phyloP scores from a whole-genome alignment of 306 rosid genomes.

The Malus fusca region DNA sequence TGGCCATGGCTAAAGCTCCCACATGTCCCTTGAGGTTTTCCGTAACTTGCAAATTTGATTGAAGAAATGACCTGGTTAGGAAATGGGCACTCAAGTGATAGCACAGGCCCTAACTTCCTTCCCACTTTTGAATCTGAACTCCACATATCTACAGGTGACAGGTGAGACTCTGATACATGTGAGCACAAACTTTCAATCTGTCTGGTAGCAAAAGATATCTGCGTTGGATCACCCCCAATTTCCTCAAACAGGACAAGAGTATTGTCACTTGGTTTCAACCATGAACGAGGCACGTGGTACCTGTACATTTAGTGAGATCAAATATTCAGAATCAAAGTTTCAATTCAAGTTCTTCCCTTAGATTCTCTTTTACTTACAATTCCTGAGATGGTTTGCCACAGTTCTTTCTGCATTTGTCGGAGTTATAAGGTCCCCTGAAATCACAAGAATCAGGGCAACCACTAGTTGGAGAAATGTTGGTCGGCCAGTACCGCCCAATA shows the following conservation, averaged over 20 bases:
- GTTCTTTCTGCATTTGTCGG: slow-evolving; percentile 62
- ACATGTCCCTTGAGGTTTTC: slow-evolving; percentile 72
- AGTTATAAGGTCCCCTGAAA: slow-evolving; percentile 50
- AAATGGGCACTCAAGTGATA: slow-evolving; percentile 69
- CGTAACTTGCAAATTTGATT: slow-evolving; percentile 80
- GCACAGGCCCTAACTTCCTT: slow-evolving; percentile 32
- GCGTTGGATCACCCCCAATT: slow-evolving; percentile 71
- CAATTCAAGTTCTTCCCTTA: slow-evolving; percentile 4
- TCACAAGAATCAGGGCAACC: slow-evolving; percentile 53
- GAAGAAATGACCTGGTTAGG: slow-evolving; percentile 70
- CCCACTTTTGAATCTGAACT: slow-evolving; percentile 34
- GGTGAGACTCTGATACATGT: slow-evolving; percentile 75
- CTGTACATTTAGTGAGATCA: slow-evolving; percentile 31
- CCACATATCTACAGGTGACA: slow-evolving; percentile 69
- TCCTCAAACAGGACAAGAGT: slow-evolving; percentile 79
- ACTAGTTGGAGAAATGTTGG: slow-evolving; percentile 32
- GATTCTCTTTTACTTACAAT: slow-evolving; percentile 43
- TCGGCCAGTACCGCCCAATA: slow-evolving; percentile 94
- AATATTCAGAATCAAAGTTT: slow-evolving; percentile 6
- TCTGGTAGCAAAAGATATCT: slow-evolving; percentile 48
- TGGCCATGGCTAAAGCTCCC: slow-evolving; percentile 64
- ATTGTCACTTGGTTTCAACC: slow-evolving; percentile 59
- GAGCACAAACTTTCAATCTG: slow-evolving; percentile 65
- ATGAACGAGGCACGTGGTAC: slow-evolving; percentile 76
- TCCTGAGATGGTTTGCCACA: slow-evolving; percentile 87